Evolutionary conservation across 2,329 filamentous ascomycete genomes (phyloP), one percentile per base, ranked within the genome.

Genomic region (Aspergillus spinulosporus): DNA sequence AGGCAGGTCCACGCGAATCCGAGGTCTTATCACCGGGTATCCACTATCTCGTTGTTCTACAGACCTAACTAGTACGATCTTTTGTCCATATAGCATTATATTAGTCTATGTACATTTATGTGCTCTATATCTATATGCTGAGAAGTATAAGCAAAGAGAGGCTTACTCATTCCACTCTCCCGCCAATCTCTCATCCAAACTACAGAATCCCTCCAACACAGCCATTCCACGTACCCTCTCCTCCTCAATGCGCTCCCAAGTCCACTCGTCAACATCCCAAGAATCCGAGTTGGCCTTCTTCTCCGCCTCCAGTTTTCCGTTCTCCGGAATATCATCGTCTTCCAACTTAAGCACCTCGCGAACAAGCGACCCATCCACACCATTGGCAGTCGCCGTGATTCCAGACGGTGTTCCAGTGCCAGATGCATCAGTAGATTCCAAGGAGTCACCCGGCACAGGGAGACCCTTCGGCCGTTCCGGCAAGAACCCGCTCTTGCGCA

Each of bases 401-500:
- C 69, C 72, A 31, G 64, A 62, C 12, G 73, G 67, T 2, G 72
- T 71, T 14, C 62, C 69, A 26, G 65, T 68, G 5, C 71, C 68
- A 32, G 69, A 66, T 50, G 62, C 51, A 54, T 71, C 64, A 32
- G 59, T 61, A 12, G 63, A 66, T 26, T 66, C 64, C 44, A 21
- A 14, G 28, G 42, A 37, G 45, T 36, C 15, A 42, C 15, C 37
- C 44, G 40, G 5, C 32, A 49, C 26, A 5, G 42, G 43, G 4
- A 28, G 26, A 37, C 67, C 60, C 11, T 67, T 63, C 1, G 68
- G 60, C 9, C 86, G 87, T 8, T 82, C 85, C 0, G 91, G 94
- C 49, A 97, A 76, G 69, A 97, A 78, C 1, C 86, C 85, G 49
- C 87, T 88, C 36, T 87, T 83, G 43, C 83, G 79, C 28, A 97